Conservation (phyloP, 1,284 basidiomycete species). For the Tilletia setariae region DNA sequence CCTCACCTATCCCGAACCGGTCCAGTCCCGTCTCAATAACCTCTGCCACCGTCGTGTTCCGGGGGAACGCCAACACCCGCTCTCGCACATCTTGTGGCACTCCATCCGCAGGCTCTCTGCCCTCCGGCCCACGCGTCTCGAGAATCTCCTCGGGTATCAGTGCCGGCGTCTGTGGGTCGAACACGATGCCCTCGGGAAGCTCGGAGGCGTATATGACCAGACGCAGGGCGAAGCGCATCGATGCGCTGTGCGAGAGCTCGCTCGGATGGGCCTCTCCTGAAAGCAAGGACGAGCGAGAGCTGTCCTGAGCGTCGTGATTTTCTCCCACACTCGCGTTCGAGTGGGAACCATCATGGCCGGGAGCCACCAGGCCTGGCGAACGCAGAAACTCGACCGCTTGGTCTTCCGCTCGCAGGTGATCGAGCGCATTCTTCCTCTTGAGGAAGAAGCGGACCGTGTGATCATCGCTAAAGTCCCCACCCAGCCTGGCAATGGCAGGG, state of each 20-base stretch:
- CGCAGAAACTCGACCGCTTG: slow-evolving; percentile 24
- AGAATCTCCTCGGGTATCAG: slow-evolving; percentile 62
- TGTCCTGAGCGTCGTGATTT: slow-evolving; percentile 25
- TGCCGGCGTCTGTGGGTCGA: slow-evolving; percentile 84
- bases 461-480: slow-evolving; percentile 94
- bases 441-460: slow-evolving; percentile 94
- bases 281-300: neutral
- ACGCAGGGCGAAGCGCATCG: slow-evolving; percentile 77
- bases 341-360: neutral
- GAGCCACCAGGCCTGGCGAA: slow-evolving; percentile 11
- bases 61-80: slow-evolving; percentile 64
- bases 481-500: slow-evolving; percentile 84
- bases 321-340: slow-evolving; percentile 14
- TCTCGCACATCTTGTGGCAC: slow-evolving; percentile 31
- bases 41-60: slow-evolving; percentile 91
- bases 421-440: slow-evolving; percentile 57
- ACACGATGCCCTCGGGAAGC: slow-evolving; percentile 85
- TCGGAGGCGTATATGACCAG: slow-evolving; percentile 81
- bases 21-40: slow-evolving; percentile 88
- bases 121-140: slow-evolving; percentile 23
- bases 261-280: neutral
- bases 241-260: slow-evolving; percentile 42
- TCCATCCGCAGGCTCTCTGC: slow-evolving; percentile 24
- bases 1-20: slow-evolving; percentile 86
- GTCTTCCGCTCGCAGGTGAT: neutral